Conservation (phyloP, 805 yeast species). For the Grigorovia transvaalensis region DNA sequence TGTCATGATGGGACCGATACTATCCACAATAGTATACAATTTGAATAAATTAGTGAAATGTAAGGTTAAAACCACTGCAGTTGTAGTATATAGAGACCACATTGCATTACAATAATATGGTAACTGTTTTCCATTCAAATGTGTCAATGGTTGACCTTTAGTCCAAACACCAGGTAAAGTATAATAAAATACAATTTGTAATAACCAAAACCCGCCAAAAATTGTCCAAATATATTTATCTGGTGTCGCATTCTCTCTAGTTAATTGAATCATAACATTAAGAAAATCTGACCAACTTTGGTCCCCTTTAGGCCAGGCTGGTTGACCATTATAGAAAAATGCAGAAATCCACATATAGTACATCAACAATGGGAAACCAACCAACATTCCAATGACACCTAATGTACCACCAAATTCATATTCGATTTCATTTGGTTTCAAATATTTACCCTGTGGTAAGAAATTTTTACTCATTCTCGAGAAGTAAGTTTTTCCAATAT, state of each 20-base stretch:
- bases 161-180: constrained; percentile 91
- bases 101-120: constrained; percentile 92
- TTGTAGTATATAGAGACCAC: constrained; percentile 66
- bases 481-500: background rate
- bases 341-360: constrained; percentile 94
- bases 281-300: constrained; percentile 43
- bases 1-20: constrained; percentile 87
- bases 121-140: constrained; percentile 67
- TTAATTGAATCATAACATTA: constrained; percentile 36
- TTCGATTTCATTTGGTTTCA: constrained; percentile 45
- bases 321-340: constrained; percentile 60
- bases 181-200: constrained; percentile 68
- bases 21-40: constrained; percentile 63
- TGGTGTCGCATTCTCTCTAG: constrained; percentile 30
- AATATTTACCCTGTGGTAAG: constrained; percentile 31
- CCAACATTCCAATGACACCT: constrained; percentile 86
- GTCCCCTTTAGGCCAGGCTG: constrained; percentile 62
- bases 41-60: constrained; percentile 71
- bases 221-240: constrained; percentile 51
- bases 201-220: constrained; percentile 56
- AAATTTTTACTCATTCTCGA: constrained; percentile 6
- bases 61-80: constrained; percentile 44
- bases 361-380: constrained; percentile 89
- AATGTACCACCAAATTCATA: constrained; percentile 90
- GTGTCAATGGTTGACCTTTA: constrained; percentile 85